phyloP scores from a whole-genome alignment of 176 grass and related monocot species.

The Aegilops tauschii region DNA sequence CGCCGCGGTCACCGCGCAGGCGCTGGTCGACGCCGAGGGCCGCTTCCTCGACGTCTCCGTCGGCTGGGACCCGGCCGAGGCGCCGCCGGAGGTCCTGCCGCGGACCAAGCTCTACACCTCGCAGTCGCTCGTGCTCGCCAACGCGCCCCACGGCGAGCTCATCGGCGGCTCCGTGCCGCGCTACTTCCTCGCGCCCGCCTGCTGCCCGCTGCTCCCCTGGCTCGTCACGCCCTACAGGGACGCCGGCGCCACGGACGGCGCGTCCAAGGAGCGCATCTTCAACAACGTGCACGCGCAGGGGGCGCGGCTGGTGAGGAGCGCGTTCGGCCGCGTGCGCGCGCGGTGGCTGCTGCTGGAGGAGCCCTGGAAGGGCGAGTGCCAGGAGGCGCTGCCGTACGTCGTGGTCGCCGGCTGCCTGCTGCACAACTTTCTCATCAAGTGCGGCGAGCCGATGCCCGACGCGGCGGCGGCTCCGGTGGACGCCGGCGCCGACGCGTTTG shows the following conservation, averaged over 20 bases:
- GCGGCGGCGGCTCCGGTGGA: conserved; percentile 3
- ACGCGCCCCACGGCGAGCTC: conserved; percentile 53
- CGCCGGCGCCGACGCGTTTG: conserved; percentile 35
- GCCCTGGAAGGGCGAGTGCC: conserved; percentile 80
- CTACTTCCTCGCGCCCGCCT: conserved; percentile 67
- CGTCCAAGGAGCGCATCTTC: conserved; percentile 61
- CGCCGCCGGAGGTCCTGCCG: conserved; percentile 53
- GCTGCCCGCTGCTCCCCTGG: conserved; percentile 82
- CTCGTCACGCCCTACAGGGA: conserved; percentile 65
- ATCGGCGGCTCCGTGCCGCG: conserved; percentile 53
- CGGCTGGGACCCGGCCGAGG: conserved; percentile 60
- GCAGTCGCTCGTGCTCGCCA: conserved; percentile 49
- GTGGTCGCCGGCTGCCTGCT: conserved; percentile 71
- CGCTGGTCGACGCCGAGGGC: conserved; percentile 77
- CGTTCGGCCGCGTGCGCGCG: conserved; percentile 61
- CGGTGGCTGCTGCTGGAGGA: conserved; percentile 70
- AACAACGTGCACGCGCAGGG: conserved; percentile 76
- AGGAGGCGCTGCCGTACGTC: conserved; percentile 76
- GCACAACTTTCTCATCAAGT: conserved; percentile 78
- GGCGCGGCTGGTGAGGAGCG: conserved; percentile 48
- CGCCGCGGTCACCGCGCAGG: conserved; percentile 56
- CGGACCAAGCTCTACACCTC: conserved; percentile 60
- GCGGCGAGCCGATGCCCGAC: conserved; percentile 46
- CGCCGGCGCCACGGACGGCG: not conserved
- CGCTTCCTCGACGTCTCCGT: conserved; percentile 81